Percentiles rank a stretch among this genome's conserved stretches.
These are phyloP conservation scores for Nissolia schottii DNA, from an alignment of 306 rosid genomes.

Conservation along the genomic window DNA sequence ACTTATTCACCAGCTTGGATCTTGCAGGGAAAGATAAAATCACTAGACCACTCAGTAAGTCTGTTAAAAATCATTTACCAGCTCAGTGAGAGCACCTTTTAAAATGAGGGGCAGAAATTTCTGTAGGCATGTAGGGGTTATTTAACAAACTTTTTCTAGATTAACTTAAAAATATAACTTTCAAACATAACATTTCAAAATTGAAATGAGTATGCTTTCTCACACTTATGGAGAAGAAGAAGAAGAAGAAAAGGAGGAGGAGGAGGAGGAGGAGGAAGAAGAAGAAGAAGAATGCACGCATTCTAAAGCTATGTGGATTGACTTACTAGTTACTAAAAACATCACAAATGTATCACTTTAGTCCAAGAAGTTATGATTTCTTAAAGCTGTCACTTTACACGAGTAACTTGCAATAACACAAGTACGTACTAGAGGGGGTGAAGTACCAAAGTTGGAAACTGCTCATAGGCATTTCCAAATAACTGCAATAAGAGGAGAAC, in stretches of 20 bases:
- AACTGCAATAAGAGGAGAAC: no score
- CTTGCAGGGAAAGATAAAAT: neutral
- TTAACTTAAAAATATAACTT: neutral
- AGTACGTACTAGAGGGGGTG: no score
- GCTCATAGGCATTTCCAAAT: no score
- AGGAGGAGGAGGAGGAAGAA: no score
- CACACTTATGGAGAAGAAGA: neutral
- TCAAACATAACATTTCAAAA: slow-evolving; percentile 1
- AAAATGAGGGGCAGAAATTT: slow-evolving; percentile 2
- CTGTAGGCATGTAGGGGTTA: neutral
- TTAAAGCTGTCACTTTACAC: neutral
- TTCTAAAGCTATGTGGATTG: neutral
- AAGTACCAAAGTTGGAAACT: no score
- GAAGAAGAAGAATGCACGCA: no score
- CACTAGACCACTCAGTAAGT: neutral
- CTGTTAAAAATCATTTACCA: neutral
- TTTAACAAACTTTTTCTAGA: neutral
- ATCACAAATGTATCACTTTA: neutral
- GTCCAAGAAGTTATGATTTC: neutral
- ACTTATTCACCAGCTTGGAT: neutral
- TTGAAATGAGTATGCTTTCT: neutral
- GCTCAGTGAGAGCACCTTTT: neutral
- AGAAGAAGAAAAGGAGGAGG: no score
- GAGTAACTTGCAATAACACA: neutral
- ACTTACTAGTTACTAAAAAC: neutral